Evolutionary conservation across 2,329 filamentous ascomycete species (phyloP).

Genomic region (Teratosphaeria epicoccoides): DNA sequence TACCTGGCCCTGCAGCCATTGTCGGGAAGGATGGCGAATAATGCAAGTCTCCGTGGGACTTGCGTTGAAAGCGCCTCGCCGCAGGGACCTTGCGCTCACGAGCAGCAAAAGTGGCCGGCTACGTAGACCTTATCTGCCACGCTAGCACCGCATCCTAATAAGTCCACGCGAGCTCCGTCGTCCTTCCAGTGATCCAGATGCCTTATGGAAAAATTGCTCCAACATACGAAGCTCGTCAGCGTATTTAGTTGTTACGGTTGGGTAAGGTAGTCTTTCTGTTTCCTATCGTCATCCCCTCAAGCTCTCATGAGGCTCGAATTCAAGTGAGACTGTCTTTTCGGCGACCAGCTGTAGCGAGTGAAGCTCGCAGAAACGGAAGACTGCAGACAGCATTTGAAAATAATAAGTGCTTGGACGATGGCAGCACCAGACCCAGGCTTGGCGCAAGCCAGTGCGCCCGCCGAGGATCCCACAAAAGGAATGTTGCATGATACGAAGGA

Average conservation of each 20-base stretch:
- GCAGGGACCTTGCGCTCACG: neutral
- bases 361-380: neutral
- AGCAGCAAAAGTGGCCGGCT: neutral
- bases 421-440: slow-evolving; percentile 26
- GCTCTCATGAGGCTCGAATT: neutral
- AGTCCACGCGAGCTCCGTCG: neutral
- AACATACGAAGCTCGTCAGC: neutral
- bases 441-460: slow-evolving; percentile 17
- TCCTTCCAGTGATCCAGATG: neutral
- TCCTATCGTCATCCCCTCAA: neutral
- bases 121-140: neutral
- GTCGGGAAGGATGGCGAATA: too few relatives aligned
- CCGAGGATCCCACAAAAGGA: slow-evolving; percentile 24
- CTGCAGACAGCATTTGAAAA: too few relatives aligned
- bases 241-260: neutral
- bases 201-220: too few relatives aligned
- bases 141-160: neutral
- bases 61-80: neutral
- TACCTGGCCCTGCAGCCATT: too few relatives aligned
- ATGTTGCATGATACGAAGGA: slow-evolving; percentile 11
- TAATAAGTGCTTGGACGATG: slow-evolving; percentile 12
- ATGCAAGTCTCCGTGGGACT: neutral
- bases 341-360: neutral
- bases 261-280: neutral
- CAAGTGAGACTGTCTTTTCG: neutral